Base-by-base conservation (phyloP, 805 yeast species). In the Metschnikowia colocasiae region DNA sequence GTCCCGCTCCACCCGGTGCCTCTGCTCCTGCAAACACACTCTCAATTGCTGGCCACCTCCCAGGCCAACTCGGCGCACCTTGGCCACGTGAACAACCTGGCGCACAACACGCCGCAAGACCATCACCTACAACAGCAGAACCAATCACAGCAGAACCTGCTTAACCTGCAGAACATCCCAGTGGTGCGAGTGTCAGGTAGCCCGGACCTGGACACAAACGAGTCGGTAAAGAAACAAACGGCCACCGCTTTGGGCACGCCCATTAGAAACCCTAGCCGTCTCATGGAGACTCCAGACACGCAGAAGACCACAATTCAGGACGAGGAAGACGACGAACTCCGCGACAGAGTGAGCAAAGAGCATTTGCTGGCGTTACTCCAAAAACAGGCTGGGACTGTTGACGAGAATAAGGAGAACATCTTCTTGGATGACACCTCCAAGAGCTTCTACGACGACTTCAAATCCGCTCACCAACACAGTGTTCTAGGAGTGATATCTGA, bases 381-480 rank as follows among this genome's bases (percentile, higher is more conserved):
- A 36, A 48, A 55, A 40, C 55, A 53, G 53, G 51, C 59, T n/a
- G 56, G 55, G 13, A 52, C 56, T 50, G 56, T 51, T 20, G 65
- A 61, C 23, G 80, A 75, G 35, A 74, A 77, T 54, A 77, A 78
- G 50, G 82, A 77, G 49, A 75, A 76, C 52, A 68, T 71, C 4
- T 75, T 74, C 52, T 63, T 70, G 20, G 75, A 68, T n/a, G 63
- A 64, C 23, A 48, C 60, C 3, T 46, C 58, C 43, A 68, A 69
- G 43, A 44, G 22, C 23, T 29, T 54, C 4, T 60, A 55, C 39
- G 62, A 59, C 16, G 47, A 53, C 34, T 33, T 48, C 52, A 18
- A 47, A 46, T 12, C 37, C 54, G 9, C 23, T 27, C 47, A 30
- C 10, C 38, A 19, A 9, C 29, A 33, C 13, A 26, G 36, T 6